These are phyloP conservation scores for Neurospora sp. DNA, from an alignment of 495 filamentous ascomycete species.

Conservation along the genomic window DNA sequence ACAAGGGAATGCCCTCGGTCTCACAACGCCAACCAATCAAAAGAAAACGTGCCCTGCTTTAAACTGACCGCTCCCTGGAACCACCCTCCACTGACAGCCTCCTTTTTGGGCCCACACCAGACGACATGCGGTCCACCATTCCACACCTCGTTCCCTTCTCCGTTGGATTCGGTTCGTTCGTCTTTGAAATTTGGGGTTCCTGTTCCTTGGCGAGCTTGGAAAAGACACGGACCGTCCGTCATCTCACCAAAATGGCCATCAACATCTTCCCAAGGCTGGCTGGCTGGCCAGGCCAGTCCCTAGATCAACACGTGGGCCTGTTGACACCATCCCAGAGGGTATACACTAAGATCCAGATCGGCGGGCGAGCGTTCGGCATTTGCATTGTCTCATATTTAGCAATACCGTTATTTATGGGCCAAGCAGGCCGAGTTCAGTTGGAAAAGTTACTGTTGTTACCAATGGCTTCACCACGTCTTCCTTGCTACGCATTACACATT, in stretches of 20 bases:
- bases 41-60: too few species aligned
- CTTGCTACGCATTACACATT: background rate
- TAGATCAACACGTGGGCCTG: background rate
- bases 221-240: background rate
- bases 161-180: background rate
- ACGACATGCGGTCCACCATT: background rate
- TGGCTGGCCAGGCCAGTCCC: background rate
- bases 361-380: background rate
- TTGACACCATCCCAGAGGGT: background rate
- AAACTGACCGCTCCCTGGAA: too few species aligned
- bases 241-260: background rate
- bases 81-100: too few species aligned
- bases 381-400: background rate
- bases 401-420: background rate
- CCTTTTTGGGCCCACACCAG: background rate
- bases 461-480: background rate
- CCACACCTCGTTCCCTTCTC: background rate
- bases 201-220: background rate
- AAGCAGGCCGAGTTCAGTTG: background rate
- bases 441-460: background rate
- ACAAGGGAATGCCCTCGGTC: too few species aligned
- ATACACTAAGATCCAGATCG: background rate
- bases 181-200: background rate
- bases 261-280: background rate
- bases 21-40: too few species aligned